Conservation (phyloP, 2,329 filamentous ascomycete genomes). For the Zasmidium citrigriseum region DNA sequence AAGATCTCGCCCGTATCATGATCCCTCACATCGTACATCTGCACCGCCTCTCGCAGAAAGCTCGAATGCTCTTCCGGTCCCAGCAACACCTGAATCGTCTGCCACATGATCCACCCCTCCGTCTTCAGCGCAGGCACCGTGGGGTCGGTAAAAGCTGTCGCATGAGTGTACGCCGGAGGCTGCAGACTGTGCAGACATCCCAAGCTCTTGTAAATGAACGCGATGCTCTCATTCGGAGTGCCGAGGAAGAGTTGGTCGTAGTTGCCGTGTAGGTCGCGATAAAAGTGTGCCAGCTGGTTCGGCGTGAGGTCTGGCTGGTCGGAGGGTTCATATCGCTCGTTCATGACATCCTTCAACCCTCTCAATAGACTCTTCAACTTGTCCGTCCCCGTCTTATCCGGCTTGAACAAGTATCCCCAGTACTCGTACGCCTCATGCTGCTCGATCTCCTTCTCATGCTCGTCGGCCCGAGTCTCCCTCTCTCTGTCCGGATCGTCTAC, state of each 20-base stretch:
- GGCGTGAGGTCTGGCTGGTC: conserved; percentile 51
- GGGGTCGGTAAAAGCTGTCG: conserved; percentile 68
- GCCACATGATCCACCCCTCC: conserved; percentile 88
- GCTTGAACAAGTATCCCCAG: conserved; percentile 53
- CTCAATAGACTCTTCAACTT: conserved; percentile 48
- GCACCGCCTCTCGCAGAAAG: conserved; percentile 78
- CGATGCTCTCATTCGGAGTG: conserved; percentile 72
- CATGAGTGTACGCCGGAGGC: conserved; percentile 50
- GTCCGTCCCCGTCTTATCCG: conserved; percentile 53
- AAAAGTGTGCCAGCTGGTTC: conserved; percentile 51
- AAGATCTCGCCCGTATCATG: conserved; percentile 63
- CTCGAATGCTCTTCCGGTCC: conserved; percentile 85
- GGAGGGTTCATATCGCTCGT: conserved; percentile 43
- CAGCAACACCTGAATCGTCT: conserved; percentile 85
- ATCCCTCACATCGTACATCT: conserved; percentile 73
- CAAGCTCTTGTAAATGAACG: conserved; percentile 88
- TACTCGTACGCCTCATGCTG: conserved; percentile 49
- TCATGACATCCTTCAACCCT: conserved; percentile 50
- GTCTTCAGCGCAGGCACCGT: conserved; percentile 79
- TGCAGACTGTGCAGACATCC: conserved; percentile 89
- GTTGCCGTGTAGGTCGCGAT: conserved; percentile 49
- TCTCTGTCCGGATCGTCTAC: conserved; percentile 1
- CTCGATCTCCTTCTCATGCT: conserved; percentile 31
- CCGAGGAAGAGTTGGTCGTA: conserved; percentile 70
- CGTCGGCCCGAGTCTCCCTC: conserved; percentile 13